phyloP scores from a whole-genome alignment of 83 land plant genomes.

The Picea mariana region DNA sequence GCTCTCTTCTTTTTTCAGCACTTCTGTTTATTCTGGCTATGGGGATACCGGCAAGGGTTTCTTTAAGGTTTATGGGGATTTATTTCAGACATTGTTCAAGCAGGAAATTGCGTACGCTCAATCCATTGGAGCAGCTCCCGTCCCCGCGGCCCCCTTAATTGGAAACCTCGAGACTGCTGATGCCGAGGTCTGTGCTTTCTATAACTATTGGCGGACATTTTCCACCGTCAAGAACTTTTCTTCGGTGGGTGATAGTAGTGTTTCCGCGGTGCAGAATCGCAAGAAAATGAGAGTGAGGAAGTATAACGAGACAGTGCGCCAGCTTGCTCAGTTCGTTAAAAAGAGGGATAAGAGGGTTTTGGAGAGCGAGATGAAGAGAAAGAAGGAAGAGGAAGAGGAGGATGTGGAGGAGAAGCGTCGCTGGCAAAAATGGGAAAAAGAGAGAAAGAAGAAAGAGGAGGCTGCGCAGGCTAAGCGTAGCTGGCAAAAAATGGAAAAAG shows the following conservation, averaged over 20 bases:
- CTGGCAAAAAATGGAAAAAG: too few relatives aligned
- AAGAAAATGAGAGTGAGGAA: conserved; percentile 71
- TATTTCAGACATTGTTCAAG: conserved; percentile 64
- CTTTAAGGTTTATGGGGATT: conserved; percentile 66
- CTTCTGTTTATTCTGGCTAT: conserved; percentile 71
- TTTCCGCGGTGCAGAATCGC: conserved; percentile 53
- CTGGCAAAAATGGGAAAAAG: too few relatives aligned
- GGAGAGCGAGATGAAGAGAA: conserved; percentile 41
- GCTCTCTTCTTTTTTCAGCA: conserved; percentile 47
- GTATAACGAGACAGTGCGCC: conserved; percentile 34
- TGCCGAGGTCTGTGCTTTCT: conserved; percentile 72
- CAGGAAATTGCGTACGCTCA: conserved; percentile 61
- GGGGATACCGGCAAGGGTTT: conserved; percentile 29
- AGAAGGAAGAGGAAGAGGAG: conserved; percentile 36
- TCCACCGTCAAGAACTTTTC: conserved; percentile 75
- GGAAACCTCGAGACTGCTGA: conserved; percentile 69
- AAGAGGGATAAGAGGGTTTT: conserved; percentile 70
- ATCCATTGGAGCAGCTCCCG: conserved; percentile 23
- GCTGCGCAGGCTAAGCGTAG: too few relatives aligned
- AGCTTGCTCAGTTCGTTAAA: conserved; percentile 55
- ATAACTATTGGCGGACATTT: conserved; percentile 85
- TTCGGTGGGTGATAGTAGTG: conserved; percentile 68
- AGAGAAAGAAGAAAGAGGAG: too few relatives aligned
- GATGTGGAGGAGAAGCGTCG: conserved; percentile 30
- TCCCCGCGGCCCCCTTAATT: conserved; percentile 59